phyloP scores from a whole-genome alignment of 2,329 filamentous ascomycete species.

The Scytalidium sp. region DNA sequence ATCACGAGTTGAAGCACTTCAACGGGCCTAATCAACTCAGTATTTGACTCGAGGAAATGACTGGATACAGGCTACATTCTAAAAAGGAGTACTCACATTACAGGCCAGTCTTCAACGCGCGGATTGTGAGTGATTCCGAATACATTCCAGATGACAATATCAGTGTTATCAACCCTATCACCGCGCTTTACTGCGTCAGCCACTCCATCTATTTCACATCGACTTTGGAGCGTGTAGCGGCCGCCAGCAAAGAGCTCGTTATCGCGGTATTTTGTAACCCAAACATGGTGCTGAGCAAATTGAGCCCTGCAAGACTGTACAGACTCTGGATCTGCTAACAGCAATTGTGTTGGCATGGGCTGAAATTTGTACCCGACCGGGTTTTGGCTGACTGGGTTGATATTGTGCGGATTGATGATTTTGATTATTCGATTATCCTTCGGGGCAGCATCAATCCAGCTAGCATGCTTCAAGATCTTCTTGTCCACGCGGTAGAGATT shows the following conservation, averaged over 20 bases:
- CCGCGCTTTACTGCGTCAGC: slow-evolving; percentile 75
- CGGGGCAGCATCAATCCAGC: slow-evolving; percentile 42
- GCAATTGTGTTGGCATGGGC: slow-evolving; percentile 71
- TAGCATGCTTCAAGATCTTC: slow-evolving; percentile 35
- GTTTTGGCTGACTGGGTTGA: slow-evolving; percentile 81
- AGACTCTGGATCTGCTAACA: slow-evolving; percentile 76
- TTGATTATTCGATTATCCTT: slow-evolving; percentile 71
- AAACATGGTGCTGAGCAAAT: slow-evolving; percentile 82
- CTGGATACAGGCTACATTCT: neutral
- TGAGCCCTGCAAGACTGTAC: slow-evolving; percentile 90
- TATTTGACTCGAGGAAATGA: neutral
- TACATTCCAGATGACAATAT: slow-evolving; percentile 88
- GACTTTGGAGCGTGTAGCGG: slow-evolving; percentile 28
- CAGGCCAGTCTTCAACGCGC: slow-evolving; percentile 81
- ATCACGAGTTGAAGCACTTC: slow-evolving; percentile 77
- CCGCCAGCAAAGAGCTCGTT: slow-evolving; percentile 30
- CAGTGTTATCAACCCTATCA: slow-evolving; percentile 84
- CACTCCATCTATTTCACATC: slow-evolving; percentile 20
- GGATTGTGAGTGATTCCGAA: slow-evolving; percentile 91
- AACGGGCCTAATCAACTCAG: slow-evolving; percentile 47
- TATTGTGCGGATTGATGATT: slow-evolving; percentile 74
- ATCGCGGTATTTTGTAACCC: slow-evolving; percentile 79
- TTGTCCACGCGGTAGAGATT: slow-evolving; percentile 49
- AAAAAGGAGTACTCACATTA: slow-evolving; percentile 57
- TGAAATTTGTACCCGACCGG: slow-evolving; percentile 84